phyloP scores from a whole-genome alignment of 2,329 filamentous ascomycete species.

The Diaporthe sp. region DNA sequence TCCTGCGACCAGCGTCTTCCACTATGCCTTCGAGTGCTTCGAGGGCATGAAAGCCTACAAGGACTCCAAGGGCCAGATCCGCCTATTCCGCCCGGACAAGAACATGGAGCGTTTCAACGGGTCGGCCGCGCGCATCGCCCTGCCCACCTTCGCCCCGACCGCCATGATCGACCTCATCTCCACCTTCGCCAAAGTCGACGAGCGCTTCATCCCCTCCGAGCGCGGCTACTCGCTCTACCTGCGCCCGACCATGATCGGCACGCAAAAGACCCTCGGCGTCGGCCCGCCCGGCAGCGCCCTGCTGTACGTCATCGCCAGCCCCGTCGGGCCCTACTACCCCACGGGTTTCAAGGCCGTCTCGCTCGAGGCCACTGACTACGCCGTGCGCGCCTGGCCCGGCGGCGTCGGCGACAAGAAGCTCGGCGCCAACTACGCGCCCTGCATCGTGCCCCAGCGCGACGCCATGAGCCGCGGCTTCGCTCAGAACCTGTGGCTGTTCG shows the following conservation, averaged over 20 bases:
- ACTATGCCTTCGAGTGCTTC: constrained; percentile 98
- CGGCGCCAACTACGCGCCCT: constrained; percentile 98
- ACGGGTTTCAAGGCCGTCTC: constrained; percentile 98
- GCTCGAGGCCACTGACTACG: constrained; percentile 95
- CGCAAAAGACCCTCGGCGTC: constrained; percentile 93
- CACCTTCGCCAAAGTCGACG: constrained; percentile 83
- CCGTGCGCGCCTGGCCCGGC: constrained; percentile 96
- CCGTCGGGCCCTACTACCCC: constrained; percentile 97
- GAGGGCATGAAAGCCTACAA: constrained; percentile 99
- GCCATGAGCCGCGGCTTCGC: constrained; percentile 93
- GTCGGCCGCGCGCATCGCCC: constrained; percentile 89
- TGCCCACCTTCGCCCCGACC: constrained; percentile 85
- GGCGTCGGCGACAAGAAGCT: constrained; percentile 99
- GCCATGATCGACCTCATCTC: constrained; percentile 86
- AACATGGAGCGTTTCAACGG: constrained; percentile 97
- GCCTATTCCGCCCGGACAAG: constrained; percentile 93
- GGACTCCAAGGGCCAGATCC: constrained; percentile 81
- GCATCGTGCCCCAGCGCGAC: constrained; percentile 95
- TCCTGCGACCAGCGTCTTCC: constrained; percentile 95
- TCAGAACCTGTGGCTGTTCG: constrained; percentile 98
- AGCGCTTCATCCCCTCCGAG: constrained; percentile 88
- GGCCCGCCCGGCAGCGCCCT: constrained; percentile 92
- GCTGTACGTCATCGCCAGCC: constrained; percentile 94
- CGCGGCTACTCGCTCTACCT: constrained; percentile 96
- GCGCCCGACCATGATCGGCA: constrained; percentile 96